Percentiles rank a stretch among this genome's conserved stretches.
Conservation (phyloP, 1,284 basidiomycete genomes). For the Mycosarcoma maydis region DNA sequence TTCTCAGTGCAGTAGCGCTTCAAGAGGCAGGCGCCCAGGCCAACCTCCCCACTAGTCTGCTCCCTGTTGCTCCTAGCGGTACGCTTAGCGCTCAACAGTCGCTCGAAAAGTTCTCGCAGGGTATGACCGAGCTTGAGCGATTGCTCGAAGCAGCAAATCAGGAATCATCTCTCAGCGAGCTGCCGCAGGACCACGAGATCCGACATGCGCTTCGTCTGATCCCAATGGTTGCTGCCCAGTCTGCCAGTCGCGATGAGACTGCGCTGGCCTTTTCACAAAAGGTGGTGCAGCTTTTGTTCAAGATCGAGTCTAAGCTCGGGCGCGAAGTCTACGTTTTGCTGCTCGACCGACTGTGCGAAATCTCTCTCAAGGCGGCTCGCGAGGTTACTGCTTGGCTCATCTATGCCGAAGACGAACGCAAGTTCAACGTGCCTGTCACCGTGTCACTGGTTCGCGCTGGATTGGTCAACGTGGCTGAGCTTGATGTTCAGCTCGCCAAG, state of each 20-base stretch:
- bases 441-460: conserved; percentile 85
- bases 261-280: conserved; percentile 93
- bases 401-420: conserved; percentile 92
- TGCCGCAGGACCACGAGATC: conserved; percentile 82
- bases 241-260: conserved; percentile 82
- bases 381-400: conserved; percentile 97
- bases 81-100: conserved; percentile 53
- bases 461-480: conserved; percentile 80
- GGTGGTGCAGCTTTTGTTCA: conserved; percentile 73
- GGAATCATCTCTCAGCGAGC: conserved; percentile 36
- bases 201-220: conserved; percentile 84
- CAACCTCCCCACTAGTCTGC: conserved; percentile 19
- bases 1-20: conserved; percentile 16
- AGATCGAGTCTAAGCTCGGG: conserved; percentile 55
- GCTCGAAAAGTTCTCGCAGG: conserved; percentile 66
- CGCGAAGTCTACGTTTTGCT: conserved; percentile 78
- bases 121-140: conserved; percentile 60
- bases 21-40: conserved; percentile 29
- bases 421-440: conserved; percentile 94
- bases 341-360: conserved; percentile 86
- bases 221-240: conserved; percentile 79
- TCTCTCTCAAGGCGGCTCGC: conserved; percentile 90
- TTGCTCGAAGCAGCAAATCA: conserved; percentile 54
- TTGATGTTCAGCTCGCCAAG: conserved; percentile 92
- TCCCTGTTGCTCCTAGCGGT: conserved; percentile 22